Percentiles rank a stretch among this genome's conserved stretches.
phyloP scores from a whole-genome alignment of 2,329 filamentous ascomycete species.

The Sclerotinia subarctica region DNA sequence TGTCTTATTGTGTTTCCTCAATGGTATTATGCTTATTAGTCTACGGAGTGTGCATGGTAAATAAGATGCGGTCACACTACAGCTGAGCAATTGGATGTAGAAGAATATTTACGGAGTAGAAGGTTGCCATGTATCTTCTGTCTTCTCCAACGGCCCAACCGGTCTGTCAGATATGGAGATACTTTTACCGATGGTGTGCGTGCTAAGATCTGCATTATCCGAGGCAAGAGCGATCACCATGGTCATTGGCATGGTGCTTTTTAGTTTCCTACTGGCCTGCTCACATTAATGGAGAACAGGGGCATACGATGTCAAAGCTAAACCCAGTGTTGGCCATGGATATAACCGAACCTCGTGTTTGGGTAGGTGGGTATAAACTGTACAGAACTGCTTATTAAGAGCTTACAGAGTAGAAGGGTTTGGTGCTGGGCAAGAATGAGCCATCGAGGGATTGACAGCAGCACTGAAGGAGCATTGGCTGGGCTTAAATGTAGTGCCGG shows the following conservation, averaged over 20 bases:
- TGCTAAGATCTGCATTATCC: conserved; percentile 34
- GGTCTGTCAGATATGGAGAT: conserved; percentile 33
- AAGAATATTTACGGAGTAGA: conserved; percentile 7
- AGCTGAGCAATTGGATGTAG: conserved; percentile 10
- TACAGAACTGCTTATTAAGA: neutral
- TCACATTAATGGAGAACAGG: conserved; percentile 28
- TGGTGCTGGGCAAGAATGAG: neutral
- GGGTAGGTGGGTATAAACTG: conserved; percentile 26
- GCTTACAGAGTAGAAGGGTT: neutral
- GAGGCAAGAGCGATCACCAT: conserved; percentile 32
- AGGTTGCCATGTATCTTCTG: conserved; percentile 22
- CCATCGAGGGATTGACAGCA: neutral
- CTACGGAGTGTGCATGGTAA: neutral
- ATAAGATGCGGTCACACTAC: conserved; percentile 15
- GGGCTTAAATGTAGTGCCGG: neutral
- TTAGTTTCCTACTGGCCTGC: conserved; percentile 26
- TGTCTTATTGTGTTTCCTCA: neutral
- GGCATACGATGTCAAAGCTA: conserved; percentile 25
- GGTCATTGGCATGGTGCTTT: conserved; percentile 33
- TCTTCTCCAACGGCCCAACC: conserved; percentile 8
- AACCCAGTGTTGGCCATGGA: conserved; percentile 31
- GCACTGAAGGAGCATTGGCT: neutral
- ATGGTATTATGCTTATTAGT: neutral
- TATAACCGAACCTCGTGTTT: conserved; percentile 19
- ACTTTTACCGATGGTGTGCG: conserved; percentile 14